Conservation (phyloP, 805 yeast genomes). For the Tetrapisispora iriomotensis region DNA sequence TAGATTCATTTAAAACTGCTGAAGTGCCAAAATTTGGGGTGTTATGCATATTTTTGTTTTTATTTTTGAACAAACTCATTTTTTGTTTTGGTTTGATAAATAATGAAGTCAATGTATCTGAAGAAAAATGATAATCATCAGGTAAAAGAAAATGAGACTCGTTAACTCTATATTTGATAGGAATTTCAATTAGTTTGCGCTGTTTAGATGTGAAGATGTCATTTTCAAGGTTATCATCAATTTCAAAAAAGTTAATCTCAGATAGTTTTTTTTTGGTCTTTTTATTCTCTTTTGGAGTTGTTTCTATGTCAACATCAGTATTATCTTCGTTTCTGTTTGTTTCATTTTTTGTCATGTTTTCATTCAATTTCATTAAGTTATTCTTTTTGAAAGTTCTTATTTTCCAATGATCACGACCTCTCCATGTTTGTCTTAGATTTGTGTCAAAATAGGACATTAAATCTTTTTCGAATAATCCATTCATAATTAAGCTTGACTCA, state of each 20-base stretch:
- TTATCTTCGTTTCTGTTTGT: constrained; percentile 1
- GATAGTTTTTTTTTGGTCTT: constrained; percentile 31
- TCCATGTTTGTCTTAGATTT: constrained; percentile 62
- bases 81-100: constrained; percentile 56
- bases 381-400: constrained; percentile 47
- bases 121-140: constrained; percentile 61
- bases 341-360: neutral
- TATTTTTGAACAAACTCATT: constrained; percentile 28
- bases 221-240: constrained; percentile 32
- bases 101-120: constrained; percentile 54
- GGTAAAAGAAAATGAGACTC: constrained; percentile 49
- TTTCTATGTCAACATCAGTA: neutral
- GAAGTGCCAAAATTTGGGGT: neutral
- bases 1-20: neutral
- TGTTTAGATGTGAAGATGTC: constrained; percentile 34
- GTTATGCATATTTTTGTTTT: constrained; percentile 5
- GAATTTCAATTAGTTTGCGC: constrained; percentile 30
- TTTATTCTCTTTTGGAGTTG: constrained; percentile 2
- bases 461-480: constrained; percentile 43
- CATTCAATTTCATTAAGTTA: constrained; percentile 3
- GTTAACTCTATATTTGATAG: constrained; percentile 34
- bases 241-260: constrained; percentile 36
- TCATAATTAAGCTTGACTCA: constrained; percentile 10
- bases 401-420: constrained; percentile 92
- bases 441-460: constrained; percentile 77